Evolutionary conservation across 768 basidiomycete genomes (phyloP).

Genomic region (Pleurotus ostreatus): DNA sequence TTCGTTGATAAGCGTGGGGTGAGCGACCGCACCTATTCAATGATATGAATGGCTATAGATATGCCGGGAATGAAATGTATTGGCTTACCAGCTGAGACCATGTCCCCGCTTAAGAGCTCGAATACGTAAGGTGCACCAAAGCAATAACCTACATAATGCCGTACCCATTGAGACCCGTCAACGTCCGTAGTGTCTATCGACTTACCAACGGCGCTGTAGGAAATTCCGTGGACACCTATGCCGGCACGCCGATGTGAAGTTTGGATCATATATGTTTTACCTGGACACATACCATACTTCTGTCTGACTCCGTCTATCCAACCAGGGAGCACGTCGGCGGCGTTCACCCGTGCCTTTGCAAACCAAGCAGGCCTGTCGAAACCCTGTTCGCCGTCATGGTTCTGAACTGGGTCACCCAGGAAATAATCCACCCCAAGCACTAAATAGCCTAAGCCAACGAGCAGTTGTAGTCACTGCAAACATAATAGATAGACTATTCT

Average conservation of each 20-base stretch:
- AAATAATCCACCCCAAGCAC: constrained; percentile 65
- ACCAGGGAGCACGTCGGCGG: constrained; percentile 35
- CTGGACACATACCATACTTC: constrained; percentile 36
- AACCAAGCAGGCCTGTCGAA: constrained; percentile 42
- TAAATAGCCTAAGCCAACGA: constrained; percentile 38
- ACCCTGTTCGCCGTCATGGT: constrained; percentile 30
- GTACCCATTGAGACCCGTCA: neutral
- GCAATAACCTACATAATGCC: constrained; percentile 23
- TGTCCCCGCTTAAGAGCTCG: constrained; percentile 39
- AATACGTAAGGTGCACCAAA: constrained; percentile 53
- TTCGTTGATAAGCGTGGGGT: constrained; percentile 47
- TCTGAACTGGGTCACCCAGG: constrained; percentile 50
- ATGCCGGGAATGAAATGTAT: neutral
- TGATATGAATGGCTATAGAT: neutral
- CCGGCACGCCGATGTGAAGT: neutral
- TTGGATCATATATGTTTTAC: too few species aligned
- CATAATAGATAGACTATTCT: too few species aligned
- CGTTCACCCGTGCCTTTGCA: constrained; percentile 25
- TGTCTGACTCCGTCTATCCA: constrained; percentile 51
- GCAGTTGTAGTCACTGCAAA: neutral
- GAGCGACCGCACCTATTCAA: constrained; percentile 46
- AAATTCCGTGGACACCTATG: constrained; percentile 22
- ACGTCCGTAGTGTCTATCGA: neutral
- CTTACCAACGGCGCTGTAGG: constrained; percentile 45
- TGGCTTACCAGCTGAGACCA: constrained; percentile 43